Evolutionary conservation across 2,329 filamentous ascomycete genomes (phyloP), one percentile per base, ranked within the genome.

Genomic region (Aspergillus pseudoglaucus): DNA sequence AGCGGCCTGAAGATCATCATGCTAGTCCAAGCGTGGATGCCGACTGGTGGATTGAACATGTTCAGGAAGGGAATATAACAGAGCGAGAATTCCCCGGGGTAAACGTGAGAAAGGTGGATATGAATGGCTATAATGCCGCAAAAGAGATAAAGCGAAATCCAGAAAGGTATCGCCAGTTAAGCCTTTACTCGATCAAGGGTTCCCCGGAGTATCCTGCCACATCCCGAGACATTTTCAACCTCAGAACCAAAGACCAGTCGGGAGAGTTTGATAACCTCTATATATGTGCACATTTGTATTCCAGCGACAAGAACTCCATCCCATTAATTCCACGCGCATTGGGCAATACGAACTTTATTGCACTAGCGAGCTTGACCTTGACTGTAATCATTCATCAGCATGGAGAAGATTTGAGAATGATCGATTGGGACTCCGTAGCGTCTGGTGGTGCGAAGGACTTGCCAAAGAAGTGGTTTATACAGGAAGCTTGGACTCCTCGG

Each of bases 231-330:
- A 55, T 44, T 20, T 51, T 53, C 22, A 46, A 51, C 15, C 45
- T 53, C 32, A 50, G 48, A 42, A 32, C 32, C 2, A 60, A 50
- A 30, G 65, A 66, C 14, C 47, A 57, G 45, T 63, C 45, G 12
- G 70, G 58, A 49, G 66, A 59, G 51, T 67, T 60, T 44, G 71
- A 76, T 27, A 82, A 82, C 53, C 60, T 82, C 15, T 78, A 81
- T 53, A 74, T 77, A 1, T 79, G 75, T 53, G 78, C 77, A 3
- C 79, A 82, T 59, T 65, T 81, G 39, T 82, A 80, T 55, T 74
- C 78, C 0, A 77, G 74, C 30, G 79, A 81, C 54, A 72, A 75
- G 20, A 81, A 81, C 48, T 75, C 75, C 15, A 62, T 81, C 10
- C 74, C 75, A 59, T 61, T 79, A 40, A 70, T 80, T 2, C 68